Evolutionary conservation across 768 basidiomycete species (phyloP), one percentile per base, ranked within the genome.

Genomic region (Boletus rubescentipes): DNA sequence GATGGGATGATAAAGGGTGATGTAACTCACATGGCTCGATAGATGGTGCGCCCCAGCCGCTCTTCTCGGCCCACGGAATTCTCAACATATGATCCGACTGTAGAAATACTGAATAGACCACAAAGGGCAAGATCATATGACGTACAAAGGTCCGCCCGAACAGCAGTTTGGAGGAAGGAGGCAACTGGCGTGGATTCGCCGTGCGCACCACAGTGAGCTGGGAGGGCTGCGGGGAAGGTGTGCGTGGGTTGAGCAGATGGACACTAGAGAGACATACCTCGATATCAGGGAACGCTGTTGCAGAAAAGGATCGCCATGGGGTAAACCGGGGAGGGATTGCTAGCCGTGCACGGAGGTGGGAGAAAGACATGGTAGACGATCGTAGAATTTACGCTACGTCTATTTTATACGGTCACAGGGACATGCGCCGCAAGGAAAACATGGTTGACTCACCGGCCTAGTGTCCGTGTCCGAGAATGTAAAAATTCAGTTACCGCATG

Each of bases 31-130:
- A 96, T 53, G 93, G 92, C 61, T 79, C 77, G 57, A 98, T 96
- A 62, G 84, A 76, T 2, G 94, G 94, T 2, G 77, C 68, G 20
- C 83, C 87, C 94, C 95, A 98, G 16, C 95, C 95, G 37, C 77
- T 76, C 21, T 75, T 66, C 4, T 77, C 73, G 54, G 79, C 75
- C 93, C 93, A 96, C 18, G 69, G 85, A 73, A 85, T 82, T 37
- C 79, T 85, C 37, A 94, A 70, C 92, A 94, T 94, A 68, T 94
- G 91, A 71, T 94, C 88, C 41, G 89, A 89, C 88, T 87, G 61
- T 15, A 32, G 39, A 46, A 58, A 44, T 14, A 2, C 20, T 51
- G 39, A 61, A 54, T 48, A 47, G 37, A 50, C 45, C 49, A 31
- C 51, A 48, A 47, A 30, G 54, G 51, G 44, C 46, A 53, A 45